These are phyloP conservation scores for Boletellus sp. DNA, from an alignment of 768 basidiomycete species.

Conservation along the genomic window DNA sequence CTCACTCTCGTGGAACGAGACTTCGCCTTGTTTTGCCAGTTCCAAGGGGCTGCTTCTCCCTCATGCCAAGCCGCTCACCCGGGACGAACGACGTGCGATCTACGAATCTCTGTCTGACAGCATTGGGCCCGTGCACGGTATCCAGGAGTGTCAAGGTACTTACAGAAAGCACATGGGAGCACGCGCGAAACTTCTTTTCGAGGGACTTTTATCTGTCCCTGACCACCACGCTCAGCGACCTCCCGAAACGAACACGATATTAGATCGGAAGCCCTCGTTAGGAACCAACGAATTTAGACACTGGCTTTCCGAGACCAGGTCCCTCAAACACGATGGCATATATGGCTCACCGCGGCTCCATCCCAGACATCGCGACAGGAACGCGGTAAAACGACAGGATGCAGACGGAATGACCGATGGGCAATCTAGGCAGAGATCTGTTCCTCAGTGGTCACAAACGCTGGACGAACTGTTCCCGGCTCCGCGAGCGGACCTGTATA, in stretches of 20 bases:
- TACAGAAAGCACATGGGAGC: conserved; percentile 52
- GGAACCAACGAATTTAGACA: conserved; percentile 27
- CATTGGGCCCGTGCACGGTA: conserved; percentile 43
- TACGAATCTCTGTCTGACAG: conserved; percentile 50
- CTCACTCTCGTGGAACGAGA: conserved; percentile 11
- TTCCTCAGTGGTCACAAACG: conserved; percentile 10
- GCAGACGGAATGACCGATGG: conserved; percentile 4
- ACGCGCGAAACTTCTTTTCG: conserved; percentile 44
- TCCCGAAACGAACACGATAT: conserved; percentile 2
- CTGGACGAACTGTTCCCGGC: conserved; percentile 29
- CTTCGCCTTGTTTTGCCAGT: conserved; percentile 20
- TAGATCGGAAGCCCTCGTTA: conserved; percentile 13
- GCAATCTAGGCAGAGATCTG: conserved; percentile 5
- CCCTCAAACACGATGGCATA: conserved; percentile 20
- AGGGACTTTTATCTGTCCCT: conserved; percentile 33
- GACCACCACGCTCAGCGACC: conserved; percentile 14
- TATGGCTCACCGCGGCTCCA: conserved; percentile 11
- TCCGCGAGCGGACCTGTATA: conserved; percentile 2
- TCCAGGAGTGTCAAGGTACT: conserved; percentile 49
- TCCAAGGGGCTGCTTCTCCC: conserved; percentile 14
- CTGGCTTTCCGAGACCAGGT: conserved; percentile 30
- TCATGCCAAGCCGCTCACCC: conserved; percentile 33
- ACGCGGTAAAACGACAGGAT: conserved; percentile 10
- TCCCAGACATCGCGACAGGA: conserved; percentile 11
- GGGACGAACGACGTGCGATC: conserved; percentile 45